These are phyloP conservation scores for Paraleonurus japonicus DNA, from an alignment of 257 asterid genomes.

Conservation along the genomic window DNA sequence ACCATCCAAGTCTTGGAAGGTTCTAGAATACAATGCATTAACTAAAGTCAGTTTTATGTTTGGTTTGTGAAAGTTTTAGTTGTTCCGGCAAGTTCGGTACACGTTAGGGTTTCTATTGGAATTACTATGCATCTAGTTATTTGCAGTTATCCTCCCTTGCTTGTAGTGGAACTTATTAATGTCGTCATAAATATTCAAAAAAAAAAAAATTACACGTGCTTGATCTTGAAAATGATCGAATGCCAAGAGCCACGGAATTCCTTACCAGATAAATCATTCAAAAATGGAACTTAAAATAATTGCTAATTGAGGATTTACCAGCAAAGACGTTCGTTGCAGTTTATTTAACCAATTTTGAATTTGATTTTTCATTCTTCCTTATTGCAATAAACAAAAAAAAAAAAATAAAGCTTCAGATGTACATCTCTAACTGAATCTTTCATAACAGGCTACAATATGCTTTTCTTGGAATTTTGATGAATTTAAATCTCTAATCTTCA, in stretches of 20 bases:
- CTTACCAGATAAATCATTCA: slow-evolving; percentile 5
- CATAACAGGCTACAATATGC: not conserved
- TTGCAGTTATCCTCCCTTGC: not conserved
- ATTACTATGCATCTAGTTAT: not conserved
- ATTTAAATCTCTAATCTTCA: not conserved
- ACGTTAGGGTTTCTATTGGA: not conserved
- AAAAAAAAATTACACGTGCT: not conserved
- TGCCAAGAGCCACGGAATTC: slow-evolving; percentile 10
- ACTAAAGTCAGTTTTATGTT: not conserved
- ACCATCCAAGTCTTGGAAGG: slow-evolving; percentile 9
- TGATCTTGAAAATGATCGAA: not conserved
- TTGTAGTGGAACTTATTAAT: not conserved
- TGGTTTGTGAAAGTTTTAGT: not conserved
- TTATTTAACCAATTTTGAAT: not conserved
- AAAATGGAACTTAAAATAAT: slow-evolving; percentile 1
- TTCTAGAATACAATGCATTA: slow-evolving; percentile 2
- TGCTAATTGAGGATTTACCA: not conserved
- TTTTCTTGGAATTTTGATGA: slow-evolving; percentile 6
- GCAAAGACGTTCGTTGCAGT: not conserved
- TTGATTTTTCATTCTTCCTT: not conserved
- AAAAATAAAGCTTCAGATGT: not conserved
- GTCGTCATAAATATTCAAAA: not conserved
- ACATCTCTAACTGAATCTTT: not conserved
- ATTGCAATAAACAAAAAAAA: slow-evolving; percentile 8
- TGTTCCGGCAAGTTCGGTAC: not conserved